Base-by-base conservation (phyloP, 106 monocot genomes). In the Acorus calamus region DNA sequence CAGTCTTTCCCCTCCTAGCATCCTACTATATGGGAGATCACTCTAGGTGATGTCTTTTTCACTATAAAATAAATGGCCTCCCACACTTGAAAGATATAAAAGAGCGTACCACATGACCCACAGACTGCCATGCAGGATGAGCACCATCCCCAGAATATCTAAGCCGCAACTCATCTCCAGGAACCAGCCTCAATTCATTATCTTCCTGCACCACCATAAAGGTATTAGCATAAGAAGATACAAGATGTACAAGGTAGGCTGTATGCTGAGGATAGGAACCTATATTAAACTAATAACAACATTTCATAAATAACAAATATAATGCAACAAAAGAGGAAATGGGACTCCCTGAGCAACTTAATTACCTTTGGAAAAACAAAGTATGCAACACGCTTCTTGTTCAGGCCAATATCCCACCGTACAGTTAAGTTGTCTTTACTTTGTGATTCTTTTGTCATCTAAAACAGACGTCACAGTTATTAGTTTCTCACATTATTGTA, bases 401-500 rank as follows among this genome's bases (percentile, higher is more conserved):
- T 98, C 53, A 98, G 83, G 56, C 96, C 96, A 65, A 98, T 63
- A 74, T 98, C 96, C 96, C 96, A 98, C n/a, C 96, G 78, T 49
- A 98, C 74, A 42, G 87, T 88, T 45, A 88, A 61, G 66, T 92
- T 98, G 53, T 92, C 92, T 69, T 98, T 98, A 73, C 92, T 92
- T 70, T 98, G 96, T 28, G 96, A 91, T 66, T 98, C 96, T 81
- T 98, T 98, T 92, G 92, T 92, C 91, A 86, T 86, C 96, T 98
- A 76, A 61, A 3, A 64, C 28, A 13, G 64, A 66, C 51, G 56
- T 7, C 44, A 52, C 14, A 46, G 44, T 49, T 46, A 44, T 61
- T 66, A 46, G 12, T 5, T 58, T 51, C 2, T 9, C 61, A 48
- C 0, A 28, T 28, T 28, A 0, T 28, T 28, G 0, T 28, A 28